A percentile compares a stretch with the other conserved stretches of the same genome.
Conservation (phyloP, 805 yeast species). For the Cyberlindnera japonica region DNA sequence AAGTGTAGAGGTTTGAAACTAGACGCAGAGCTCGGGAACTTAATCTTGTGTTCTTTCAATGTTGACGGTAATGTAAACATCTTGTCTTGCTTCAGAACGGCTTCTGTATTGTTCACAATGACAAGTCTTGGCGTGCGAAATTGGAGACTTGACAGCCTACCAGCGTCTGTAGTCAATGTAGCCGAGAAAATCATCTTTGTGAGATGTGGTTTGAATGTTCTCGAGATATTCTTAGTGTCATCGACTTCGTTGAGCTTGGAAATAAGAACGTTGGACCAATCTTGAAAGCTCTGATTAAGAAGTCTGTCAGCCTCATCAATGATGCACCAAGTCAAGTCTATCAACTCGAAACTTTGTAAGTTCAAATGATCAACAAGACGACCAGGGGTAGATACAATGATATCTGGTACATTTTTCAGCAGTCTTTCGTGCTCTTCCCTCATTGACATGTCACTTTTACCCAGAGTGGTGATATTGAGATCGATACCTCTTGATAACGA, state of each 20-base stretch:
- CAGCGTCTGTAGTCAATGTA: constrained; percentile 90
- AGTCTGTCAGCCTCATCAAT: constrained; percentile 82
- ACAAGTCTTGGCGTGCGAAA: constrained; percentile 69
- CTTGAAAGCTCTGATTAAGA: constrained; percentile 86
- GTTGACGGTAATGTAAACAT: constrained; percentile 58
- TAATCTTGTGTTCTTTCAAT: constrained; percentile 41
- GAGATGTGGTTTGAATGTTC: constrained; percentile 30
- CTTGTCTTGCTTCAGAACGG: constrained; percentile 40
- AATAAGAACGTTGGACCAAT: constrained; percentile 70
- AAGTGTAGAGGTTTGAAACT: constrained; percentile 71
- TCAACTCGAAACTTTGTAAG: constrained; percentile 40
- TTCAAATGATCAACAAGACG: constrained; percentile 73
- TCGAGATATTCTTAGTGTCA: constrained; percentile 31
- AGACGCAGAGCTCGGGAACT: constrained; percentile 37
- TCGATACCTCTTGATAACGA: constrained; percentile 63
- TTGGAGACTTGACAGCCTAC: constrained; percentile 69
- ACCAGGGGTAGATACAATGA: constrained; percentile 73
- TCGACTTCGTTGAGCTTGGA: constrained; percentile 24
- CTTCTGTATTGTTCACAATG: constrained; percentile 58
- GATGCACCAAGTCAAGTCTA: constrained; percentile 56
- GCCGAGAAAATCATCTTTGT: constrained; percentile 84
- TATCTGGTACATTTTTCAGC: constrained; percentile 51
- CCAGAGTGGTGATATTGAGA: constrained; percentile 57
- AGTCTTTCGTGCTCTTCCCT: constrained; percentile 60
- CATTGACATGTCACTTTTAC: constrained; percentile 48